phyloP scores from a whole-genome alignment of 192 early-diverging fungal species.

The Coemansia sp. region DNA sequence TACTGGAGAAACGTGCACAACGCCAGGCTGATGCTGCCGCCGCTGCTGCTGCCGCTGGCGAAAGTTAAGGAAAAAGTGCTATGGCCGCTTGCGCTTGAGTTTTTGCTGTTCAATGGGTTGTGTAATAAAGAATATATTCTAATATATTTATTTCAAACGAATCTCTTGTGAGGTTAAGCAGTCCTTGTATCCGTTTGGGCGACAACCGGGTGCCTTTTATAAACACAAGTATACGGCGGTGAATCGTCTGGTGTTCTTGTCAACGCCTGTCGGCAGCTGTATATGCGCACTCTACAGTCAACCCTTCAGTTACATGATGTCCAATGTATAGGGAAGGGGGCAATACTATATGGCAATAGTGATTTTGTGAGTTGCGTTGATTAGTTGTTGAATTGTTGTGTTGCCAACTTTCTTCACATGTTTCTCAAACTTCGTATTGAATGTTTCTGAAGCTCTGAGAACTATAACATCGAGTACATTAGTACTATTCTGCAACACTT shows the following conservation, averaged over 20 bases:
- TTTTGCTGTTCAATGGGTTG: neutral
- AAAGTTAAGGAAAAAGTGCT: neutral
- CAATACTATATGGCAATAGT: neutral
- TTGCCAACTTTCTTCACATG: neutral
- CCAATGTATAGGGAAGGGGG: too few species aligned
- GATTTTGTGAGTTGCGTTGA: neutral
- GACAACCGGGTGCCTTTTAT: neutral
- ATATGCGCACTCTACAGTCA: too few species aligned
- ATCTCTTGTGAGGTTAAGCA: neutral
- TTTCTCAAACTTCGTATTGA: neutral
- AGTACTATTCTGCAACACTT: neutral
- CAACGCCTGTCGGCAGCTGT: too few species aligned
- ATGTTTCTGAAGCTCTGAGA: neutral
- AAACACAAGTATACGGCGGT: neutral
- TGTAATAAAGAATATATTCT: neutral
- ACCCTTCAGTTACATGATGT: too few species aligned
- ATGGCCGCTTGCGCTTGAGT: neutral
- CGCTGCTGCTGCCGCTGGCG: neutral
- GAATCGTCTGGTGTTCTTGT: neutral
- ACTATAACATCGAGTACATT: neutral
- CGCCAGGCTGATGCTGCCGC: slow-evolving; percentile 30
- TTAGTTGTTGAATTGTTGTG: neutral
- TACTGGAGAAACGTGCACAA: slow-evolving; percentile 46
- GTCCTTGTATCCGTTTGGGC: neutral
- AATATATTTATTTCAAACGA: neutral